Percentiles rank a stretch among this genome's conserved stretches.
These are phyloP conservation scores for Vitis rupestris DNA, from an alignment of 164 flowering plant species.

Conservation along the genomic window DNA sequence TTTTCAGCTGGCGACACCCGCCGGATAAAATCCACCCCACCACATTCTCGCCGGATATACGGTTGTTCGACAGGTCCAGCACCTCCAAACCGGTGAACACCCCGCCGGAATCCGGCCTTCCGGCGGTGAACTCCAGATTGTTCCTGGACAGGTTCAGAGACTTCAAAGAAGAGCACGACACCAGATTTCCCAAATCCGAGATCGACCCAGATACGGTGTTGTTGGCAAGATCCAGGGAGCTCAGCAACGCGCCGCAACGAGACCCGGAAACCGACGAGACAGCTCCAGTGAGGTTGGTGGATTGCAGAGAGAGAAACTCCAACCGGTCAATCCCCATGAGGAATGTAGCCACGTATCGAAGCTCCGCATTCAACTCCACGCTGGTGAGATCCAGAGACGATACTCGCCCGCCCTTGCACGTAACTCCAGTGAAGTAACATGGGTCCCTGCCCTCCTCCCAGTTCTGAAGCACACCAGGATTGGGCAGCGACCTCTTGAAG, in stretches of 20 bases:
- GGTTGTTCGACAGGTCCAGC: slow-evolving; percentile 73
- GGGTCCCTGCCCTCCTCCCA: slow-evolving; percentile 49
- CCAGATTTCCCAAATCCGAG: slow-evolving; percentile 35
- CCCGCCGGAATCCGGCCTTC: slow-evolving; percentile 16
- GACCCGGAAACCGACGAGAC: slow-evolving; percentile 30
- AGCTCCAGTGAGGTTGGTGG: slow-evolving; percentile 48
- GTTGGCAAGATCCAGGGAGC: slow-evolving; percentile 60
- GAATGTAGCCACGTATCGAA: slow-evolving; percentile 37
- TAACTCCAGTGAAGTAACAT: slow-evolving; percentile 58
- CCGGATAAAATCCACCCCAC: slow-evolving; percentile 47
- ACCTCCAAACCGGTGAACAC: slow-evolving; percentile 30
- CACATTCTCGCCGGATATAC: slow-evolving; percentile 38
- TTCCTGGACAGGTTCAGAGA: slow-evolving; percentile 65
- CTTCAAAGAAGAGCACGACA: slow-evolving; percentile 45
- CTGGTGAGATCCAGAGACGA: slow-evolving; percentile 53
- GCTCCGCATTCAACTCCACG: slow-evolving; percentile 29
- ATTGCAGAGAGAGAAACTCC: slow-evolving; percentile 36
- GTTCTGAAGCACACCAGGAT: slow-evolving; percentile 35
- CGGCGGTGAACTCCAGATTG: slow-evolving; percentile 28
- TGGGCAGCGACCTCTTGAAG: slow-evolving; percentile 48
- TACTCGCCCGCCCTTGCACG: slow-evolving; percentile 48
- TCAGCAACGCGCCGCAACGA: slow-evolving; percentile 37
- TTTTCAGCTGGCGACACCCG: slow-evolving; percentile 46
- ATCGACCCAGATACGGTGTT: slow-evolving; percentile 58
- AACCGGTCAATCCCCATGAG: slow-evolving; percentile 44